Percentiles rank a stretch among this genome's conserved stretches.
Conservation (phyloP, 768 basidiomycete species). For the Phylloporus sp. region DNA sequence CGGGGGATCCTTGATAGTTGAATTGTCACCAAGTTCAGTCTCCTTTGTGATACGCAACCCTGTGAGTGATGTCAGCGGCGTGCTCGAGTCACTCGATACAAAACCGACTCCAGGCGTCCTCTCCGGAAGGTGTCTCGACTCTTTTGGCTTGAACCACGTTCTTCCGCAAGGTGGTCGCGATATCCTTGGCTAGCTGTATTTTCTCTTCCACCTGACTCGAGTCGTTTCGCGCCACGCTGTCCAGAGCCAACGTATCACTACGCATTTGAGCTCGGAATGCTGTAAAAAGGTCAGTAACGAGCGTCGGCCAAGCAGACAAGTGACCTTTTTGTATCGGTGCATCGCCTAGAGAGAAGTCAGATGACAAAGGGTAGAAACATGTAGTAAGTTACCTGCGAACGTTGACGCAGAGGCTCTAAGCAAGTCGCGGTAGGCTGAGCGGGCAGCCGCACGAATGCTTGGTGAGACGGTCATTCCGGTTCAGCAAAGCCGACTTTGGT, state of each 20-base stretch:
- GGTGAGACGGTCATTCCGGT: constrained; percentile 50
- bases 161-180: constrained; percentile 66
- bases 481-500: neutral
- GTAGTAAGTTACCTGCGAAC: constrained; percentile 48
- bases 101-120: constrained; percentile 56
- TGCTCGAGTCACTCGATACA: neutral
- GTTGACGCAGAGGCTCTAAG: constrained; percentile 62
- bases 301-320: neutral
- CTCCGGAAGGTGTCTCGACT: constrained; percentile 32
- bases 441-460: constrained; percentile 56
- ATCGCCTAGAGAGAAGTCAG: constrained; percentile 43
- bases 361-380: neutral
- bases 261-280: constrained; percentile 74
- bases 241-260: constrained; percentile 42
- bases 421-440: constrained; percentile 69
- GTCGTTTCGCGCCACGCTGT: constrained; percentile 39
- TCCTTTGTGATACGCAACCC: constrained; percentile 70
- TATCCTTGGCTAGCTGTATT: constrained; percentile 57
- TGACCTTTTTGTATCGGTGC: constrained; percentile 46
- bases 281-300: constrained; percentile 26
- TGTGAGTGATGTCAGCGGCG: constrained; percentile 25
- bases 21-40: constrained; percentile 85
- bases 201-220: constrained; percentile 47
- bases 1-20: constrained; percentile 61
- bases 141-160: constrained; percentile 83